These are phyloP conservation scores for Eremothecium sinecaudum DNA, from an alignment of 1,139 yeast genomes.

Conservation along the genomic window DNA sequence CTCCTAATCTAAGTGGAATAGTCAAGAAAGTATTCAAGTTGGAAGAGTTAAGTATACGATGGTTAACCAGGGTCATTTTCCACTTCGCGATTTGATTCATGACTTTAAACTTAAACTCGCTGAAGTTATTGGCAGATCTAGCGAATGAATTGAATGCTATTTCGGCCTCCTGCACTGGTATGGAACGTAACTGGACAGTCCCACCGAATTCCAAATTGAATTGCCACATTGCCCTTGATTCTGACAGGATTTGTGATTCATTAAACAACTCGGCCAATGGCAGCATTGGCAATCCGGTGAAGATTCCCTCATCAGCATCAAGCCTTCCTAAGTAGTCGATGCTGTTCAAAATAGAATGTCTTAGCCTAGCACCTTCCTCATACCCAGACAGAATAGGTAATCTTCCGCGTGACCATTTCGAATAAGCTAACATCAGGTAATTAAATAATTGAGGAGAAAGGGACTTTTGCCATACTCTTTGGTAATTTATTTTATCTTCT, in stretches of 20 bases:
- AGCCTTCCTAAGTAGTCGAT: slow-evolving; percentile 29
- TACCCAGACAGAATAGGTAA: slow-evolving; percentile 37
- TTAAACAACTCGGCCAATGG: slow-evolving; percentile 43
- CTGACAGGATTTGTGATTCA: slow-evolving; percentile 47
- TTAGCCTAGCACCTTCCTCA: slow-evolving; percentile 40
- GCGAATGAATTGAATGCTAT: slow-evolving; percentile 6
- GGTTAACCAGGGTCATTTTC: slow-evolving; percentile 16
- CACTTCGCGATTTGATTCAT: slow-evolving; percentile 14
- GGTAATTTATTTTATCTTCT: slow-evolving; percentile 6
- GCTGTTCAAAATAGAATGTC: slow-evolving; percentile 38
- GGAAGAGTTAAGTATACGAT: slow-evolving; percentile 15
- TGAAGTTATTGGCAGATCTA: slow-evolving; percentile 7
- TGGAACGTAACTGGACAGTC: slow-evolving; percentile 9
- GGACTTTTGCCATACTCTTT: slow-evolving; percentile 18
- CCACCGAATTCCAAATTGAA: slow-evolving; percentile 26
- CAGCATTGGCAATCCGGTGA: slow-evolving; percentile 50
- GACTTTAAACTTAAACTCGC: slow-evolving; percentile 18
- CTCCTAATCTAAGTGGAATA: slow-evolving; percentile 22
- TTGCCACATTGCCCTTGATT: slow-evolving; percentile 68
- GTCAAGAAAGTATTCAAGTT: slow-evolving; percentile 21
- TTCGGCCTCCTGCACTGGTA: slow-evolving; percentile 8
- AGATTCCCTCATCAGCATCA: slow-evolving; percentile 21
- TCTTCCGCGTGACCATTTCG: slow-evolving; percentile 33
- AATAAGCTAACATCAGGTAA: slow-evolving; percentile 49
- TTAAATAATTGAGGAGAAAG: slow-evolving; percentile 42